phyloP scores from a whole-genome alignment of 2,329 filamentous ascomycete species.

The Pseudogymnoascus pannorum region DNA sequence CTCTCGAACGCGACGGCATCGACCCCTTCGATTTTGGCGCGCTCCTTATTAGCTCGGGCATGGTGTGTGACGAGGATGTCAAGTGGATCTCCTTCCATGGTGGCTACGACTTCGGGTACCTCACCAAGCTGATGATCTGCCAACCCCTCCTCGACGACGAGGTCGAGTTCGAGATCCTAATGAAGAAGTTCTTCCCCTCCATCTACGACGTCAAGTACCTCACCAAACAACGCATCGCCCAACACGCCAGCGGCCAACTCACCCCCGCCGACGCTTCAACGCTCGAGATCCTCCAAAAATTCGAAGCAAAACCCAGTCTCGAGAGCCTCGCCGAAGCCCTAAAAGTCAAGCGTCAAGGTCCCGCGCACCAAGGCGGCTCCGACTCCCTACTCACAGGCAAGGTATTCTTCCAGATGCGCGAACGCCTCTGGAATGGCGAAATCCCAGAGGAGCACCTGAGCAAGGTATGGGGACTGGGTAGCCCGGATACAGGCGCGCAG shows the following conservation, averaged over 20 bases:
- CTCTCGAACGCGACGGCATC: constrained; percentile 81
- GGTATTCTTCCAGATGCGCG: constrained; percentile 89
- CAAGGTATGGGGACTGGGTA: constrained; percentile 88
- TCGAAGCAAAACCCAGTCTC: constrained; percentile 84
- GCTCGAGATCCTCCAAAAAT: constrained; percentile 69
- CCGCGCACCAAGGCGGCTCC: constrained; percentile 85
- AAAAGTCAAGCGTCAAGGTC: constrained; percentile 80
- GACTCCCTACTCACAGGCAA: constrained; percentile 89
- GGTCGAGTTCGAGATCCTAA: constrained; percentile 76
- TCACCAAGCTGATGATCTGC: constrained; percentile 87
- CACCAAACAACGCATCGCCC: constrained; percentile 77
- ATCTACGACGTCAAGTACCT: constrained; percentile 96
- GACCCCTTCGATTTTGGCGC: constrained; percentile 84
- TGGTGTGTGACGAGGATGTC: constrained; percentile 80
- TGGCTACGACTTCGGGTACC: constrained; percentile 95
- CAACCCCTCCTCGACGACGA: constrained; percentile 81
- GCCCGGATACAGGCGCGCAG: constrained; percentile 48
- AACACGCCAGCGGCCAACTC: constrained; percentile 55
- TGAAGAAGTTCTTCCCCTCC: constrained; percentile 87
- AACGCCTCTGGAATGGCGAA: constrained; percentile 76
- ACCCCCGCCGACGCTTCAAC: constrained; percentile 58
- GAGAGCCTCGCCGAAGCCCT: constrained; percentile 92
- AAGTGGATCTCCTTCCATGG: constrained; percentile 98
- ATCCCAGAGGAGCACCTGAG: constrained; percentile 78
- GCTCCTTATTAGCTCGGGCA: constrained; percentile 81